Base-by-base conservation (phyloP, 441 rosid species). In the Gossypium lobatum region DNA sequence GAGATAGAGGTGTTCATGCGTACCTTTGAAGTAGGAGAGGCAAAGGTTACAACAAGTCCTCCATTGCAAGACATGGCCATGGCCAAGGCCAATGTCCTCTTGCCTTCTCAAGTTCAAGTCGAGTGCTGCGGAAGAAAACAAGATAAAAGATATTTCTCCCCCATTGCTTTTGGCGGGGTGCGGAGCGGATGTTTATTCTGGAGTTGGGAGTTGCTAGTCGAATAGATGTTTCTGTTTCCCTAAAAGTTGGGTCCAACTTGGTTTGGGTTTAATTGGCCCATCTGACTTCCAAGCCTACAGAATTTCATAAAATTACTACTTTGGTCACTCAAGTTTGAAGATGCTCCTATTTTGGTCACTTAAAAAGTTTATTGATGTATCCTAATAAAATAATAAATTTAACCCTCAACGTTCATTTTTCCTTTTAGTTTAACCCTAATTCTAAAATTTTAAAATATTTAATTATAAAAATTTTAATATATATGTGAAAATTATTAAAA, bases 1-100 rank as follows among this genome's bases (percentile, higher is more conserved):
- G 78, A 55, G n/a, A 76, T 18, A 63, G 75, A 73, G 52, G 74
- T 46, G 63, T 55, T 67, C 77, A 60, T 78, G 75, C 78, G 52
- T 58, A 80, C 74, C 81, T 81, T 78, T n/a, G 80, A 70, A 70
- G 77, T 75, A 1, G 81, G 70, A 31, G 81, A 52, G 46, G 72
- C 58, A 75, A 83, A 76, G 18, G 72, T 72, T 31, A 80, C 37
- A 42, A 80, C 28, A 34, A 76, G 62, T n/a, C 48, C 72, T 70
- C 86, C 84, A 67, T 67, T 74, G 81, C 75, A 48, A 20, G 69
- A 61, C 75, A 61, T 46, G 60, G 73, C 73, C 73, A 70, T 70
- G 50, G 50, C 28, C 28, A 26, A 26, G 18, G 18, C 39, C 18
- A 10, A 31, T 46, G 54, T 45, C 37, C 48, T 20, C 55, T 16